phyloP scores from a whole-genome alignment of 768 basidiomycete genomes.

The Rubroboletus satanas region DNA sequence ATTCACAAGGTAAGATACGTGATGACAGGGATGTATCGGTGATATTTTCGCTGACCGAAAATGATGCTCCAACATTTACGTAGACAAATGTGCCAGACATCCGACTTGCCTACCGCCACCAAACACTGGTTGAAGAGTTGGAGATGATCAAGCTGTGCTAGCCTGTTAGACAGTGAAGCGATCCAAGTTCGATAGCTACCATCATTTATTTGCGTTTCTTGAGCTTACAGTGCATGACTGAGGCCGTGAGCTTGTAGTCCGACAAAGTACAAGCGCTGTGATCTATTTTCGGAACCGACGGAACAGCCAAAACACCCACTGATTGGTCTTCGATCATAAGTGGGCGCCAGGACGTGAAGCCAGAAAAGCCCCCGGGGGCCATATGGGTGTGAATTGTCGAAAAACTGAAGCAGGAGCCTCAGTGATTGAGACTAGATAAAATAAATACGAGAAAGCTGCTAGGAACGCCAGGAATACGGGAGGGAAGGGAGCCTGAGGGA shows the following conservation, averaged over 20 bases:
- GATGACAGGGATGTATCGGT: background rate
- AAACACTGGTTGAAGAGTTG: constrained; percentile 84
- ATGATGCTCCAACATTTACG: background rate
- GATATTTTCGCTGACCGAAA: constrained; percentile 4
- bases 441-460: no score
- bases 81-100: constrained; percentile 97
- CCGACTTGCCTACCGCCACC: constrained; percentile 85
- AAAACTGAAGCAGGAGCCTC: no score
- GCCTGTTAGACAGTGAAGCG: background rate
- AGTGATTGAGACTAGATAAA: no score
- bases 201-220: background rate
- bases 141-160: constrained; percentile 49
- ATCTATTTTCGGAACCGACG: background rate
- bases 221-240: no score
- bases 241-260: no score
- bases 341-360: no score
- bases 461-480: no score
- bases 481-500: no score
- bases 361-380: no score
- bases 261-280: no score
- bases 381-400: no score
- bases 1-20: constrained; percentile 74
- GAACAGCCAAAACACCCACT: background rate
- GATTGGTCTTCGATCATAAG: no score
- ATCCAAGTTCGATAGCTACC: background rate